A percentile compares a stretch with the other conserved stretches of the same genome.
These are phyloP conservation scores for Eimeria praecox DNA, from an alignment of 169 alveolate species.

Conservation along the genomic window DNA sequence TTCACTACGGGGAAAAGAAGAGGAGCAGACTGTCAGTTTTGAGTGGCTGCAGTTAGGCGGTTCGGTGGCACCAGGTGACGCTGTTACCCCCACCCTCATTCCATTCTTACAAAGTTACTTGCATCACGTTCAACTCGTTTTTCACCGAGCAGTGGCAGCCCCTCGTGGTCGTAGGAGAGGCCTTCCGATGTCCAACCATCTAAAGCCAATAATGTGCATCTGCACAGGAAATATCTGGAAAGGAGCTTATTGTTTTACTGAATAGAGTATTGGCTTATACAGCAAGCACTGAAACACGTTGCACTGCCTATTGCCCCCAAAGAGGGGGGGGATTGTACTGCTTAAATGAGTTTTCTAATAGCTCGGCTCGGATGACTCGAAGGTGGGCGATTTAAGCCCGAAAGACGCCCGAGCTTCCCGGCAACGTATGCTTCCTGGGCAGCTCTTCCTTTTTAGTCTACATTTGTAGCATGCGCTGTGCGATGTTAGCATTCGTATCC, in stretches of 20 bases:
- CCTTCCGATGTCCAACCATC: no score
- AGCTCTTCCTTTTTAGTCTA: neutral
- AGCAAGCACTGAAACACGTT: neutral
- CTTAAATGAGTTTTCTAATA: no score
- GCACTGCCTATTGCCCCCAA: neutral
- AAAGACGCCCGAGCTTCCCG: neutral
- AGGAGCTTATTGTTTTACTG: neutral
- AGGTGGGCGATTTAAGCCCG: neutral
- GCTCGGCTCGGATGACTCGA: neutral
- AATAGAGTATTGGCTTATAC: neutral
- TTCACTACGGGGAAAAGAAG: neutral
- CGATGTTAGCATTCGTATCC: no score
- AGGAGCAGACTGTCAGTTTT: neutral
- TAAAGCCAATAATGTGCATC: no score
- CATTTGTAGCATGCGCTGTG: no score
- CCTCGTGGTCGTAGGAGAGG: neutral
- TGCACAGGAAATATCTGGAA: neutral
- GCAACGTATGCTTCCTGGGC: neutral
- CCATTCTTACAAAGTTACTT: neutral
- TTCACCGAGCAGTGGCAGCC: neutral
- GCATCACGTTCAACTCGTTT: neutral
- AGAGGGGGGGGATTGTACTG: no score
- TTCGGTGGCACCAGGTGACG: neutral
- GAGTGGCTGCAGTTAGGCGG: neutral
- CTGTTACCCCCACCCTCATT: neutral